phyloP scores from a whole-genome alignment of 2,329 filamentous ascomycete species.

The Colletotrichum sp. region DNA sequence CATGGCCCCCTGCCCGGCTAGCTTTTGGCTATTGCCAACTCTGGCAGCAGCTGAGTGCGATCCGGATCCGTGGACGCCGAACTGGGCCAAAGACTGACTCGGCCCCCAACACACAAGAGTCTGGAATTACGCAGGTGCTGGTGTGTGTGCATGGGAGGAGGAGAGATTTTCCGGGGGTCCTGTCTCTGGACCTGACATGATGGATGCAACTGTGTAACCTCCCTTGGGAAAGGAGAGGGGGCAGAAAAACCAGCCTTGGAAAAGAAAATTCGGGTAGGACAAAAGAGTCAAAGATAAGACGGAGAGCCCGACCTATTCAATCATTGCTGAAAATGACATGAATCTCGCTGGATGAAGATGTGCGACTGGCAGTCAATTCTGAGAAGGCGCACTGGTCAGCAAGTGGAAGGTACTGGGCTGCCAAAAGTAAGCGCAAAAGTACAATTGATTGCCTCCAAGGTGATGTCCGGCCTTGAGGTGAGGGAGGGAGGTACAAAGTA shows the following conservation, averaged over 20 bases:
- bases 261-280: background rate
- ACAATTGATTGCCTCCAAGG: background rate
- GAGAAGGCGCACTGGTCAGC: background rate
- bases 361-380: background rate
- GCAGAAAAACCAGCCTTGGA: background rate
- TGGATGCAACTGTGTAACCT: background rate
- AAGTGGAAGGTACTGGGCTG: background rate
- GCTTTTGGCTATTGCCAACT: background rate
- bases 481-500: background rate
- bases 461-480: background rate
- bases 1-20: background rate
- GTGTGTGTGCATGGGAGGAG: background rate
- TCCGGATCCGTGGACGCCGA: background rate
- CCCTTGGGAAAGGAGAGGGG: background rate
- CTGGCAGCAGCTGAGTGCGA: background rate
- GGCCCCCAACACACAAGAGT: background rate
- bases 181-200: background rate
- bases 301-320: background rate
- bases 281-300: background rate
- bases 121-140: background rate
- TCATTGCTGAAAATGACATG: background rate
- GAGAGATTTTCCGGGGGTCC: background rate
- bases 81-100: slow-evolving; percentile 3
- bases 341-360: background rate
- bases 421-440: background rate